Evolutionary conservation across 805 yeast genomes (phyloP), one percentile per base, ranked within the genome.

Genomic region (Dipodascopsis uninucleata): DNA sequence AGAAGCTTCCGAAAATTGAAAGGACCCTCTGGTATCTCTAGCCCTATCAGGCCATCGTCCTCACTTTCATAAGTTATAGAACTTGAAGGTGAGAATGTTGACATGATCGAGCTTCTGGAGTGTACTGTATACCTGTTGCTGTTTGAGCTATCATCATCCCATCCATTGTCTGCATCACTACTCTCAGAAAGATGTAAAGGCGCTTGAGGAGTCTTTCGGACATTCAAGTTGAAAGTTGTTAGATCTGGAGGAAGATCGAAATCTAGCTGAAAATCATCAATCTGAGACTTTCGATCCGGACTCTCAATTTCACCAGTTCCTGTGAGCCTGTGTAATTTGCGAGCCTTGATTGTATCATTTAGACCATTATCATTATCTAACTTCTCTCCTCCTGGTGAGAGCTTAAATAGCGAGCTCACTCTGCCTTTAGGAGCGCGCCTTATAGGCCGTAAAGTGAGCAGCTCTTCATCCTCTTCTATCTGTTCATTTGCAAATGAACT

Each of bases 131-230:
- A 40, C 16, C 28, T 26, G 23, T 28, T 29, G n/a, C 44, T 41
- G 31, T 46, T 49, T 20, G 43, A 33, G 24, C 51, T 49, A 10
- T 45, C 53, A 3, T 50, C 55, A 2, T 47, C 55, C 55, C 55
- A 50, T 20, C 46, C 49, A 4, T 45, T 51, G 10, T 28, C 20
- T 17, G 45, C 53, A 7, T 41, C 34, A 12, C 43, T 52, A 23
- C 17, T 28, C 39, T 20, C 8, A 21, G n/a, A n/a, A 5, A 39
- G 28, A 7, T 38, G 31, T 12, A 21, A 36, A 7, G 51, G 45
- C 5, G 54, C 37, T 2, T 41, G 42, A 12, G 52, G 31, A 7
- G 41, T 17, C 2, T 31, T 14, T n/a, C 34, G 12, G 3, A 36
- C 16, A 16, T 25, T 26, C 22, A 47, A 29, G 9, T 28, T 23